Conservation (phyloP, 2,329 filamentous ascomycete genomes). For the Aspergillus unguis region DNA sequence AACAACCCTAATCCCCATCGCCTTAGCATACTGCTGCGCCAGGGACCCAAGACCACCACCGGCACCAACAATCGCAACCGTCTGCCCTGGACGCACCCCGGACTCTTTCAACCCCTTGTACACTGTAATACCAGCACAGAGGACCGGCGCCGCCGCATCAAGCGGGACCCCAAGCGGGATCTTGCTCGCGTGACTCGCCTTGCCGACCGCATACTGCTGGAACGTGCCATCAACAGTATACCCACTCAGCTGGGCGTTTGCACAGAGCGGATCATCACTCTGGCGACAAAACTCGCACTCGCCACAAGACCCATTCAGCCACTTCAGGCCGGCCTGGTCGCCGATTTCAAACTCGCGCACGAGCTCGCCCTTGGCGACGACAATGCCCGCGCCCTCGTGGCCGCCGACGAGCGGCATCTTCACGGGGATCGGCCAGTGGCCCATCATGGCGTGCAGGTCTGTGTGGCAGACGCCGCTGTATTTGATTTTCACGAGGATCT, state of each 20-base stretch:
- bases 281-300: constrained; percentile 76
- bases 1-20: constrained; percentile 78
- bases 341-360: constrained; percentile 12
- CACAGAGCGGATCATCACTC: constrained; percentile 76
- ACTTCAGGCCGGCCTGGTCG: constrained; percentile 45
- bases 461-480: constrained; percentile 16
- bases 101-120: constrained; percentile 90
- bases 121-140: constrained; percentile 83
- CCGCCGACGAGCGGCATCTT: constrained; percentile 12
- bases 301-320: constrained; percentile 84
- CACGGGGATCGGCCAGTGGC: constrained; percentile 5
- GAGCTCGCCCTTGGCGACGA: constrained; percentile 9
- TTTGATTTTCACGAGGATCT: constrained; percentile 12
- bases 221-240: constrained; percentile 92
- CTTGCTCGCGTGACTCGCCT: constrained; percentile 77
- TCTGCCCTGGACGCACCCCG: constrained; percentile 66
- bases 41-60: constrained; percentile 78
- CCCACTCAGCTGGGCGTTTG: constrained; percentile 70
- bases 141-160: constrained; percentile 71
- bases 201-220: constrained; percentile 86
- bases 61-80: constrained; percentile 76
- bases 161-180: constrained; percentile 74
- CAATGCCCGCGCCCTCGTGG: constrained; percentile 12
- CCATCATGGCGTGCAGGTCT: constrained; percentile 10
- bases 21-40: constrained; percentile 83